These are phyloP conservation scores for Cryphonectria nitschkei DNA, from an alignment of 2,329 filamentous ascomycete species.

Conservation along the genomic window DNA sequence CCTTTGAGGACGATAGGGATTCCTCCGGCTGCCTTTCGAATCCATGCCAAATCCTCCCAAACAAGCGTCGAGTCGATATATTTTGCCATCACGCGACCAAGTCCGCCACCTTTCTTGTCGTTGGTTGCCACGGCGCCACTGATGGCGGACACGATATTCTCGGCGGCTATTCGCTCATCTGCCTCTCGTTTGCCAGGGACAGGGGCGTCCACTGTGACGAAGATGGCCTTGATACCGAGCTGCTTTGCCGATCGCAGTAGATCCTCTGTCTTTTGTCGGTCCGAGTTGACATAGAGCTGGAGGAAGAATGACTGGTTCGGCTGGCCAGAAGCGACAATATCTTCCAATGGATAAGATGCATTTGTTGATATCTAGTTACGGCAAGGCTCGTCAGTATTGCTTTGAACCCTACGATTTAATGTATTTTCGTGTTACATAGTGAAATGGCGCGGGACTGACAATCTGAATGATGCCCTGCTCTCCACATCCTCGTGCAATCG, in stretches of 20 bases:
- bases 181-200: conserved; percentile 61
- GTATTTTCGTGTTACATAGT: no score
- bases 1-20: conserved; percentile 62
- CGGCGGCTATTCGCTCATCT: conserved; percentile 55
- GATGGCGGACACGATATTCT: conserved; percentile 44
- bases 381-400: not conserved
- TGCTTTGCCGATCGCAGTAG: conserved; percentile 45
- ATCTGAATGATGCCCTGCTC: conserved; percentile 53
- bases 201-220: conserved; percentile 60
- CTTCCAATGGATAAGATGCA: conserved; percentile 51
- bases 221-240: conserved; percentile 54
- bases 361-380: conserved; percentile 50
- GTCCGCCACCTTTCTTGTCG: conserved; percentile 56
- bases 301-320: conserved; percentile 50
- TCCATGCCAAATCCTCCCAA: conserved; percentile 59
- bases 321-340: conserved; percentile 45
- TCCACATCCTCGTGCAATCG: conserved; percentile 52
- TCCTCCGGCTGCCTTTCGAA: conserved; percentile 44
- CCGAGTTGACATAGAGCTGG: conserved; percentile 58
- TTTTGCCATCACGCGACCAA: conserved; percentile 55
- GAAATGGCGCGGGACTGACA: conserved; percentile 35
- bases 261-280: conserved; percentile 51
- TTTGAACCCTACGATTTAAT: no score
- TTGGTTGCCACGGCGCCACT: conserved; percentile 48
- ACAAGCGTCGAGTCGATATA: conserved; percentile 56